These are phyloP conservation scores for Xylariaceae sp. DNA, from an alignment of 2,329 filamentous ascomycete genomes.

Conservation along the genomic window DNA sequence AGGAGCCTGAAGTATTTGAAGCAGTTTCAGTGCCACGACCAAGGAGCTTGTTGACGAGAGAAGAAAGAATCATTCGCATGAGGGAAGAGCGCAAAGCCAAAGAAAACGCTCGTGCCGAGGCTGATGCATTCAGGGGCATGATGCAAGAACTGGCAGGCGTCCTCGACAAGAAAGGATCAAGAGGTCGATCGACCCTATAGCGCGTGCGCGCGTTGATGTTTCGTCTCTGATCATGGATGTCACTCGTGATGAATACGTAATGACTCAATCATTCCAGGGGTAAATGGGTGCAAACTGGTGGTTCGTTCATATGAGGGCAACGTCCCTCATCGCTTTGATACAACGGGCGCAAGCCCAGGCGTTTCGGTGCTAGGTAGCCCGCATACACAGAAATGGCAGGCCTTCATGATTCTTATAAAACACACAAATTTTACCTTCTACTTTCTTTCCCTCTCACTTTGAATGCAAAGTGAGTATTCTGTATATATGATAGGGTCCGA, in stretches of 20 bases:
- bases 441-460: slow-evolving; percentile 9
- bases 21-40: slow-evolving; percentile 73
- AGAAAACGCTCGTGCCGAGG: slow-evolving; percentile 64
- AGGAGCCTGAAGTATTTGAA: slow-evolving; percentile 81
- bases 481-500: background rate
- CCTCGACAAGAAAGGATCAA: slow-evolving; percentile 53
- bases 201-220: background rate
- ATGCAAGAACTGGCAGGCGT: slow-evolving; percentile 88
- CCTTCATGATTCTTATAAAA: slow-evolving; percentile 25
- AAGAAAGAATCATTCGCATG: slow-evolving; percentile 83
- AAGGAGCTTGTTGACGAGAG: slow-evolving; percentile 67
- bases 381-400: slow-evolving; percentile 8
- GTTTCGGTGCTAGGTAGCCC: slow-evolving; percentile 5
- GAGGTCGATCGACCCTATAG: slow-evolving; percentile 27
- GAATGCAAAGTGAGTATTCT: slow-evolving; percentile 9
- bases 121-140: slow-evolving; percentile 83
- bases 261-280: slow-evolving; percentile 12
- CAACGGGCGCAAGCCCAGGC: slow-evolving; percentile 3
- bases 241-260: slow-evolving; percentile 16
- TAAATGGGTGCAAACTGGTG: slow-evolving; percentile 14
- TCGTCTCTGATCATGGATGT: slow-evolving; percentile 2
- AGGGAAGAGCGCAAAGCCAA: slow-evolving; percentile 78
- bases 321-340: slow-evolving; percentile 1
- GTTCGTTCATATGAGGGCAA: slow-evolving; percentile 7
- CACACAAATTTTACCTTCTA: slow-evolving; percentile 22